Conservation (phyloP, 2,329 filamentous ascomycete species). For the Arthrinium puccinioides region DNA sequence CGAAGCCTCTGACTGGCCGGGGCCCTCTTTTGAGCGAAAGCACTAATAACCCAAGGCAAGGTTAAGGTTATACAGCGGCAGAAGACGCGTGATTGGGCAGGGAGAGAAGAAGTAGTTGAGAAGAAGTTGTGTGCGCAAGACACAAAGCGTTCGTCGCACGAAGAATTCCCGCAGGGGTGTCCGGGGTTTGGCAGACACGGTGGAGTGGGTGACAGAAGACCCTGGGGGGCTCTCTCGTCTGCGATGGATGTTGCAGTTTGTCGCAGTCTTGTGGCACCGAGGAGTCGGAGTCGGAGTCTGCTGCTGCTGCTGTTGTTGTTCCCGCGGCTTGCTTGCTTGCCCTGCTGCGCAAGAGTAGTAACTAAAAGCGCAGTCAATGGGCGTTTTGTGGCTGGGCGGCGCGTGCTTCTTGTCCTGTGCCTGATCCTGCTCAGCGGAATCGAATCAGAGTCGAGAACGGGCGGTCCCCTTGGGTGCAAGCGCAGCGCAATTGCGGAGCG, state of each 20-base stretch:
- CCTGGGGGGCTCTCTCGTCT: no score
- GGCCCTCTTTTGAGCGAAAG: slow-evolving; percentile 6
- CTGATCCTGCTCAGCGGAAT: slow-evolving; percentile 4
- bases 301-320: not conserved
- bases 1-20: slow-evolving; percentile 24
- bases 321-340: not conserved
- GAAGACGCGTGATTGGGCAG: not conserved
- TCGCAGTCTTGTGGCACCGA: not conserved
- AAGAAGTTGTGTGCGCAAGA: not conserved
- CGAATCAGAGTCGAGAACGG: slow-evolving; percentile 8
- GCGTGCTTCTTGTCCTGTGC: slow-evolving; percentile 2
- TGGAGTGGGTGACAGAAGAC: not conserved
- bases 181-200: not conserved
- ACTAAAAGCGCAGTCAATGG: not conserved
- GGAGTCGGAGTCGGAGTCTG: not conserved
- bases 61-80: no score
- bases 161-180: not conserved
- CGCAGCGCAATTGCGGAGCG: slow-evolving; percentile 6
- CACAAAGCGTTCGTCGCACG: slow-evolving; percentile 1
- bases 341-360: no score
- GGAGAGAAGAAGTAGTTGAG: not conserved
- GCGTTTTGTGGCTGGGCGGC: not conserved
- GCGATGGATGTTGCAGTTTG: not conserved
- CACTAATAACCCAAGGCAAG: slow-evolving; percentile 1
- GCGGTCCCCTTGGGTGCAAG: slow-evolving; percentile 1